Evolutionary conservation across 345 rosid species (phyloP), one percentile per base, ranked within the genome.

Genomic region (Rhodomyrtus tomentosa): DNA sequence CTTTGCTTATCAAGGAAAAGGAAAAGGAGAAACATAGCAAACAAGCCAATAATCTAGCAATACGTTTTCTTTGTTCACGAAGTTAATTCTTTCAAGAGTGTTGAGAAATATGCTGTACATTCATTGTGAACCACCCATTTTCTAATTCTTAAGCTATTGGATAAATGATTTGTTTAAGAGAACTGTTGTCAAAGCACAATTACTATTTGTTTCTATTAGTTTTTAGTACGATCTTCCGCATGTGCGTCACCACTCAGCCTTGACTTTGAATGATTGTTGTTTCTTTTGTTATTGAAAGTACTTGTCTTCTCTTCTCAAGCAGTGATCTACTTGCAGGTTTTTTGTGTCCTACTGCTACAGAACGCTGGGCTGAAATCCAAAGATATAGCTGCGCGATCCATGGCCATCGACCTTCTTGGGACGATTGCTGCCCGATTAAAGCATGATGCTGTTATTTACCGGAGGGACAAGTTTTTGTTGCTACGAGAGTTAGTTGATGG

Each of bases 391-490:
- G 99, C 95, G 21, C 95, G 99, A 56, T 91, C 93, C 79, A 91
- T 95, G 98, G 98, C 99, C 90, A 97, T 97, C 87, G 99, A 97
- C 83, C 89, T 97, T 88, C 93, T 97, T 72, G 99, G 99, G 85
- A 92, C 94, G 54, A 91, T 97, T 88, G 99, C 99, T 81, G 90
- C 98, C 56, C 93, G 99, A 87, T 89, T 97, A 88, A 97, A 97
- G 88, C 94, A 92, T 54, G 99, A 95, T 90, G 92, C 95, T 88
- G 92, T 92, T 83, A 87, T 93, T 83, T 88, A 91, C 87, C 87
- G 90, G 87, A 84, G 49, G 88, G 94, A 90, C 82, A 91, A 84
- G 82, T 93, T 94, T 88, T 96, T 96, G 98, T 89, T 89, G 82
- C 83, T 90, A 82, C 89, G 87, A 85, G 98, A 92, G 89, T 87